These are phyloP conservation scores for Dactylellina leptospora DNA, from an alignment of 2,329 filamentous ascomycete species.

Conservation along the genomic window DNA sequence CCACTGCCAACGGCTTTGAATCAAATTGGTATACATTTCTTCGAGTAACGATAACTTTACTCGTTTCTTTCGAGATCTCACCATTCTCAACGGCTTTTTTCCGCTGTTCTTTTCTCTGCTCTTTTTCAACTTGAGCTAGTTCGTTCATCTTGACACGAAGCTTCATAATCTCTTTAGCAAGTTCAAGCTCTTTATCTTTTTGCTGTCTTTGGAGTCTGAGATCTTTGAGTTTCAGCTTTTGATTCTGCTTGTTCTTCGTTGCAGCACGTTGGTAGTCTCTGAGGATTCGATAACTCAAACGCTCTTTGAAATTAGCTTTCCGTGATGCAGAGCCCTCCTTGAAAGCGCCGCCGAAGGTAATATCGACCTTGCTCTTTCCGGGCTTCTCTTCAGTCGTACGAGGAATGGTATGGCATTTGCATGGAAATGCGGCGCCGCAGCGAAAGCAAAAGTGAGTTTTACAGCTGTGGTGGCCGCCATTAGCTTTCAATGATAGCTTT, in stretches of 20 bases:
- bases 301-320: slow-evolving; percentile 13
- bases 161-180: slow-evolving; percentile 23
- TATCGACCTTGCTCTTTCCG: slow-evolving; percentile 25
- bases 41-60: slow-evolving; percentile 27
- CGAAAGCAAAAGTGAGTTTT: slow-evolving; percentile 41
- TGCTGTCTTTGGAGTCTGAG: slow-evolving; percentile 9
- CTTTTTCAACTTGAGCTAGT: neutral
- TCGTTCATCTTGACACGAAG: slow-evolving; percentile 37
- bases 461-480: slow-evolving; percentile 3
- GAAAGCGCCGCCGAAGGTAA: slow-evolving; percentile 19
- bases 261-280: slow-evolving; percentile 7
- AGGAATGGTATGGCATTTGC: slow-evolving; percentile 14
- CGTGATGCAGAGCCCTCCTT: neutral
- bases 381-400: neutral
- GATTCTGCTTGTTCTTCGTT: slow-evolving; percentile 5
- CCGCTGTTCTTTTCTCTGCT: slow-evolving; percentile 2
- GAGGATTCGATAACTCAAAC: slow-evolving; percentile 14
- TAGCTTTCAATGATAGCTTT: neutral
- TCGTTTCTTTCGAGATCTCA: neutral
- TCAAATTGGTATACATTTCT: slow-evolving; percentile 17
- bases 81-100: neutral
- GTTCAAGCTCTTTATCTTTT: slow-evolving; percentile 13
- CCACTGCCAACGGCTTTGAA: neutral
- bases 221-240: slow-evolving; percentile 26
- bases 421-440: slow-evolving; percentile 14